These are phyloP conservation scores for Endoconidiophora polonica DNA, from an alignment of 2,329 filamentous ascomycete species.

Conservation along the genomic window DNA sequence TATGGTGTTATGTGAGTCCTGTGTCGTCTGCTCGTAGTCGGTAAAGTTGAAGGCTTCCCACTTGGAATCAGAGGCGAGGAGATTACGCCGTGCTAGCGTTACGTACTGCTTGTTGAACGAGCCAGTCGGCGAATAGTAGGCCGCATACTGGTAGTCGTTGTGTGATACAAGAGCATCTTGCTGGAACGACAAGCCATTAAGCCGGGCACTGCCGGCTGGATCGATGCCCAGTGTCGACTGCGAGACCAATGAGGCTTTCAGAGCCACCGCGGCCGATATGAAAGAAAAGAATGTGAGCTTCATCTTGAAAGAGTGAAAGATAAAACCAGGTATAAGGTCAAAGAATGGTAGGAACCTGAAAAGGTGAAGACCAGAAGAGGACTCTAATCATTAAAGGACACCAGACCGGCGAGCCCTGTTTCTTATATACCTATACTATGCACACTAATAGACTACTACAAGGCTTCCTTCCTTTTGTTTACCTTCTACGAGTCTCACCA, in stretches of 20 bases:
- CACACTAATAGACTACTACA: too few relatives aligned
- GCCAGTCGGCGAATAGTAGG: constrained; percentile 14
- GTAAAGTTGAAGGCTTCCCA: constrained; percentile 15
- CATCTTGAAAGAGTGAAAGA: constrained; percentile 2
- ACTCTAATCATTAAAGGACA: too few relatives aligned
- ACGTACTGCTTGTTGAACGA: constrained; percentile 14
- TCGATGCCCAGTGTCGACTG: constrained; percentile 12
- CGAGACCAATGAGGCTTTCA: background rate
- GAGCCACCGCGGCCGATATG: background rate
- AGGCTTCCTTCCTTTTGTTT: too few relatives aligned
- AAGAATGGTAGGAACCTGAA: too few relatives aligned
- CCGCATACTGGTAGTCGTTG: constrained; percentile 15
- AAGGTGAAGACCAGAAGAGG: too few relatives aligned
- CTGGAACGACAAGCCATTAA: constrained; percentile 16
- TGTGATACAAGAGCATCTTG: constrained; percentile 15
- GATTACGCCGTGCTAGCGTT: constrained; percentile 14
- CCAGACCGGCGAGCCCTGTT: too few relatives aligned
- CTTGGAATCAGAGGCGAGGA: constrained; percentile 3
- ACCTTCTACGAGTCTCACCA: too few relatives aligned
- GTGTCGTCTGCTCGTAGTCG: constrained; percentile 15
- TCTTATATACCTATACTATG: too few relatives aligned
- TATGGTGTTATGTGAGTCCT: constrained; percentile 16
- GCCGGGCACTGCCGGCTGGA: constrained; percentile 12
- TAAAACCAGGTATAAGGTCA: too few relatives aligned
- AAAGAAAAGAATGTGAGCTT: background rate